These are phyloP conservation scores for Fusarium nurragi DNA, from an alignment of 2,329 filamentous ascomycete species.

Conservation along the genomic window DNA sequence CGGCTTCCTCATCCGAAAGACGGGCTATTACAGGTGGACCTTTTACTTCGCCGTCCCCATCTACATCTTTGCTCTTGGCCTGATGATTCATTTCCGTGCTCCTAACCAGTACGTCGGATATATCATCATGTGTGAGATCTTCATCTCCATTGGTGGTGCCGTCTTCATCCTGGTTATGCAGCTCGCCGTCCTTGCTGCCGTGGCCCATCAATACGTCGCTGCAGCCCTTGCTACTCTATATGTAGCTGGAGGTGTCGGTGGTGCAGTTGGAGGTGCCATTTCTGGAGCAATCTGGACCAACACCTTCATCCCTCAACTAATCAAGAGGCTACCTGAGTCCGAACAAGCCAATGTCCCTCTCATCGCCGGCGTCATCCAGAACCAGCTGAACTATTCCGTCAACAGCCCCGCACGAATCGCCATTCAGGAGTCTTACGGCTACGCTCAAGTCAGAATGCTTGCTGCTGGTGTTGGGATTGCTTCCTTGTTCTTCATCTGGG, in stretches of 20 bases:
- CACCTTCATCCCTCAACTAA: constrained; percentile 50
- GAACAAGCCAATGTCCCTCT: constrained; percentile 51
- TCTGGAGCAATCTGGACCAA: constrained; percentile 57
- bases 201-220: constrained; percentile 64
- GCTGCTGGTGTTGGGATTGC: constrained; percentile 49
- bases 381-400: constrained; percentile 52
- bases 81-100: constrained; percentile 50
- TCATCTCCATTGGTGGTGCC: constrained; percentile 62
- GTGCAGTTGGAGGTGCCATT: constrained; percentile 57
- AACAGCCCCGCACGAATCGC: constrained; percentile 53
- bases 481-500: constrained; percentile 42
- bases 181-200: constrained; percentile 66
- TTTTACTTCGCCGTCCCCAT: constrained; percentile 58
- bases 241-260: constrained; percentile 56
- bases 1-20: constrained; percentile 57
- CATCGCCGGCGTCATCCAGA: constrained; percentile 51
- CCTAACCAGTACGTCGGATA: constrained; percentile 56
- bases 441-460: constrained; percentile 55
- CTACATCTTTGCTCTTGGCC: constrained; percentile 62
- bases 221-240: constrained; percentile 58
- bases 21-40: constrained; percentile 61
- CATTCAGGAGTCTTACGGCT: constrained; percentile 58
- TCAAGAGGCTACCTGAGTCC: constrained; percentile 51
- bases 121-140: constrained; percentile 63
- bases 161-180: constrained; percentile 65